Percentiles rank a stretch among this genome's conserved stretches.
Evolutionary conservation across 371 early-diverging fungal species (phyloP).

Genomic region (Umbelopsis sp.): DNA sequence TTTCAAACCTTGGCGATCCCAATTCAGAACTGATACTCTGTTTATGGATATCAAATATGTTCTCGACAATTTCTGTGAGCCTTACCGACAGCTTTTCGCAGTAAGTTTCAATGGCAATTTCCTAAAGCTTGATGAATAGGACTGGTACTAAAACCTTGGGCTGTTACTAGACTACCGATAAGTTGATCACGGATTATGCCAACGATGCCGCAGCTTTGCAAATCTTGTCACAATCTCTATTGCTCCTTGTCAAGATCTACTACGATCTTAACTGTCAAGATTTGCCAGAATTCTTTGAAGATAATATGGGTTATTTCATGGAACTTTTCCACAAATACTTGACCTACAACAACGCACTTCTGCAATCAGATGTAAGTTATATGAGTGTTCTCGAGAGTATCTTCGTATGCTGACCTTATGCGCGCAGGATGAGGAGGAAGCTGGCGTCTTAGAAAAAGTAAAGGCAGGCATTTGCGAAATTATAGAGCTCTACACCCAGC

Average conservation of each 20-base stretch:
- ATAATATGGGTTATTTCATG: slow-evolving; percentile 81
- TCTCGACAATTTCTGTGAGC: slow-evolving; percentile 79
- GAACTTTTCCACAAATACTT: slow-evolving; percentile 84
- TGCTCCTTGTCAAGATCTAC: slow-evolving; percentile 84
- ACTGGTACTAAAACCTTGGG: neutral
- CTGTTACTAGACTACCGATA: slow-evolving; percentile 73
- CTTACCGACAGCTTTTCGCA: slow-evolving; percentile 83
- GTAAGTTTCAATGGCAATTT: slow-evolving; percentile 37
- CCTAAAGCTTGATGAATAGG: too few relatives aligned
- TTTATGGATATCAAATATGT: slow-evolving; percentile 90
- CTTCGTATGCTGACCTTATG: neutral
- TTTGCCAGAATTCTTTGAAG: slow-evolving; percentile 95
- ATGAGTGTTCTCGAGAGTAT: neutral
- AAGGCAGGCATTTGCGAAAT: slow-evolving; percentile 91
- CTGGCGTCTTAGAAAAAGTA: slow-evolving; percentile 84
- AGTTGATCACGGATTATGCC: slow-evolving; percentile 70
- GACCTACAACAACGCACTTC: slow-evolving; percentile 72
- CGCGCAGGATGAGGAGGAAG: slow-evolving; percentile 82
- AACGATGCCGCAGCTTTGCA: slow-evolving; percentile 66
- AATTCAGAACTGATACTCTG: slow-evolving; percentile 78
- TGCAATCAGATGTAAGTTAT: slow-evolving; percentile 62
- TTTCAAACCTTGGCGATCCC: slow-evolving; percentile 92
- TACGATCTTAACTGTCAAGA: slow-evolving; percentile 94
- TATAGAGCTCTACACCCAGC: slow-evolving; percentile 83
- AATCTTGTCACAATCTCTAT: slow-evolving; percentile 74